Evolutionary conservation across 2,329 filamentous ascomycete genomes (phyloP).

Genomic region (Epicoccum nigrum): DNA sequence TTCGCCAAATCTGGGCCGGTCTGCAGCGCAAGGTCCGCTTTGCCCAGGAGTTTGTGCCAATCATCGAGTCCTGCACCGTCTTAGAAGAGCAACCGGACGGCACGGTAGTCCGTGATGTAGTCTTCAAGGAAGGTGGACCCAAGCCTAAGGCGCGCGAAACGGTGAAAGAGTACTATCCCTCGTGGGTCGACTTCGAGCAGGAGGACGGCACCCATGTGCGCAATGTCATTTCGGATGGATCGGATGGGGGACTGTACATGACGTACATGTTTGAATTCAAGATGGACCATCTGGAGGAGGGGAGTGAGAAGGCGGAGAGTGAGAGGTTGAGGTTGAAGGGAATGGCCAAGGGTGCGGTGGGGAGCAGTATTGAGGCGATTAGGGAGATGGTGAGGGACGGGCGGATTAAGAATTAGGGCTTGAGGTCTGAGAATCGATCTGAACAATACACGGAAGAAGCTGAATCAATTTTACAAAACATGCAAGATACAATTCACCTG

Average conservation of each 20-base stretch:
- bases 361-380: constrained; percentile 51
- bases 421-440: too few relatives aligned
- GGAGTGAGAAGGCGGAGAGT: constrained; percentile 43
- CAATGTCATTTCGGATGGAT: constrained; percentile 53
- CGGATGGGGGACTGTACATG: constrained; percentile 49
- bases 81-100: constrained; percentile 47
- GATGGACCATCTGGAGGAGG: constrained; percentile 43
- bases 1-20: constrained; percentile 51
- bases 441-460: too few relatives aligned
- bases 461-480: too few relatives aligned
- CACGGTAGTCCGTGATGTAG: constrained; percentile 45
- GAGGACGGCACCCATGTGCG: constrained; percentile 51
- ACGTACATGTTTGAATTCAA: constrained; percentile 56
- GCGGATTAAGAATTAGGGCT: constrained; percentile 24
- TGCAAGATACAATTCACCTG: too few relatives aligned
- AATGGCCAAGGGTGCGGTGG: constrained; percentile 52
- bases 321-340: constrained; percentile 32
- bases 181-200: constrained; percentile 56
- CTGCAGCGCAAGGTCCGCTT: constrained; percentile 55
- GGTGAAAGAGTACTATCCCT: constrained; percentile 47
- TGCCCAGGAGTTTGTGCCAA: constrained; percentile 54
- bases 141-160: constrained; percentile 45
- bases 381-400: constrained; percentile 51
- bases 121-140: constrained; percentile 48
- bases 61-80: constrained; percentile 51